Base-by-base conservation (phyloP, 176 grass and related monocot genomes). In the Aechmea fasciata region DNA sequence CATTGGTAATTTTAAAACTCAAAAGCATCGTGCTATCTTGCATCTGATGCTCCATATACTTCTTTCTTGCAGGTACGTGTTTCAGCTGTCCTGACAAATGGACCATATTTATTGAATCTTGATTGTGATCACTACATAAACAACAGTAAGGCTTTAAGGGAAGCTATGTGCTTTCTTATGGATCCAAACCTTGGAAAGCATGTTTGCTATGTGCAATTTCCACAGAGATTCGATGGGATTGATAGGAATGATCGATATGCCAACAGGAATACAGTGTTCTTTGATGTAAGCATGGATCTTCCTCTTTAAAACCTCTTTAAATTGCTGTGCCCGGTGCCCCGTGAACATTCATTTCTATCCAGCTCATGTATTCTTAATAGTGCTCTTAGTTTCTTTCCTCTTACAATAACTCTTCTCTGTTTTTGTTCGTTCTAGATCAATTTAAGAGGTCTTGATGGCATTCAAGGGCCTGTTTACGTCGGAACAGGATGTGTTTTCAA, bases 81-180 rank as follows among this genome's bases (percentile, higher is more conserved):
- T 11, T 92, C 92, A 75, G 92, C 92, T 84, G 92, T 96, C 57
- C 88, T 96, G 79, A 96, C 92, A 61, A 96, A 96, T 83, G 92
- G 92, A 47, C 88, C 87, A 54, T 96, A 92, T 73, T 18, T 96
- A 79, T 87, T 96, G 83, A 96, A 96, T 89, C 92, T 96, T 82
- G 92, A 96, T 52, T 96, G 92, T 90, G 92, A 96, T 87, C 92
- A 96, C 71, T 96, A 96, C 81, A 92, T 96, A 73, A 96, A 96
- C 74, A 96, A 96, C 65, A 96, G 92, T 74, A 96, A 89, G 76
- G 92, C 92, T 63, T 51, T 96, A 52, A 81, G 92, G 41, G 92
- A 96, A 69, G 85, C 92, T 76, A 96, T 96, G 89, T 96, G 93
- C 81, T 96, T 96, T 75, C 93, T 96, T 84, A 96, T 96, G 93